Base-by-base conservation (phyloP, 768 basidiomycete species). In the Boletus patriciae region DNA sequence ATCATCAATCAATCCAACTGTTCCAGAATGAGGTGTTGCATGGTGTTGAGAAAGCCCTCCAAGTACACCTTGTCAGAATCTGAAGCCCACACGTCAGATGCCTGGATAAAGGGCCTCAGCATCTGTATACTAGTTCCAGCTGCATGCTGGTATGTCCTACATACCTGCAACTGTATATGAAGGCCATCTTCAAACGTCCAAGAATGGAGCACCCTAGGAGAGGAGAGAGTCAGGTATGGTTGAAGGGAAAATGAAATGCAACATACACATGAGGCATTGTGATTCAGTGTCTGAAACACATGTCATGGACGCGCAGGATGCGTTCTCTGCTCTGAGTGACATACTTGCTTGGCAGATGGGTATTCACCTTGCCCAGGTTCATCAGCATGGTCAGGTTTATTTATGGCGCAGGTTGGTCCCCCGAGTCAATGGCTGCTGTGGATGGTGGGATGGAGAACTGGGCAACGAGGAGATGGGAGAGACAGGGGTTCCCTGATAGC, bases 401-500 rank as follows among this genome's bases (percentile, higher is more conserved):
- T 7, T 21, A 33, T 6, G 44, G 40, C 2, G 13, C 6, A 16
- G 31, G 27, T 18, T 52, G 42, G 34, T 29, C 51, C 34, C 33
- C 51, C 6, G 41, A 33, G 11, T 37, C 21, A 11, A 29, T 41
- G 4, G 3, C 12, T 7, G 12, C 4, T 21, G 34, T 18, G 13
- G 33, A 10, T 16, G 27, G 23, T 2, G 50, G 46, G 12, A 40
- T 10, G 9, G 34, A 19, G 13, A 33, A 16, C 21, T 37, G 41
- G 11, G 57, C 57, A 4, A 23, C 57, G 8, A 58, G 42, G 29
- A 50, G 23, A 33, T 58, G 57, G 6, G 45, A 12, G 12, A 58
- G 45, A 25, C 52, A 53, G 16, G 52, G 57, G 33, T 58, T 54
- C 6, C 12, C 23, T 29, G 27, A 33, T 49, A 53, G 6, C 45